phyloP scores from a whole-genome alignment of 129 eudicot genomes.

The Solidago caesia region DNA sequence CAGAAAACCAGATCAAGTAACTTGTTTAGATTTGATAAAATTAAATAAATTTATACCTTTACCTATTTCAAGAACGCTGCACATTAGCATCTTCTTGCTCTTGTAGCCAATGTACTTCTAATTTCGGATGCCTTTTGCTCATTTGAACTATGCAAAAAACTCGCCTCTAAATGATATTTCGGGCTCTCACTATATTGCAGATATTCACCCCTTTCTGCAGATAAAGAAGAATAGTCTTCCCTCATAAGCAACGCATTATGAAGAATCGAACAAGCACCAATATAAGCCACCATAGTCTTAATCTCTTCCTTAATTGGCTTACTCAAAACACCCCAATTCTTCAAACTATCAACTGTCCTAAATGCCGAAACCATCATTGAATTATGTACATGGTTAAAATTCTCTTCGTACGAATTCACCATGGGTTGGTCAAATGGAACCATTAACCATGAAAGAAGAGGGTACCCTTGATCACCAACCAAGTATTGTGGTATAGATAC shows the following conservation, averaged over 20 bases:
- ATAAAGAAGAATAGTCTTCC: constrained; percentile 74
- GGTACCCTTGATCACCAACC: constrained; percentile 53
- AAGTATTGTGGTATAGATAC: constrained; percentile 69
- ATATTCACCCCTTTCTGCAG: constrained; percentile 40
- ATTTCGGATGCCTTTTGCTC: constrained; percentile 44
- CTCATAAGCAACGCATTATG: constrained; percentile 74
- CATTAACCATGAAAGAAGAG: constrained; percentile 70
- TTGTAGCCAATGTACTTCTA: constrained; percentile 67
- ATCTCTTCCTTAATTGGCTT: constrained; percentile 50
- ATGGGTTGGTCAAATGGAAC: constrained; percentile 55
- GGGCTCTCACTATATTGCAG: constrained; percentile 2
- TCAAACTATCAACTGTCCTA: constrained; percentile 72
- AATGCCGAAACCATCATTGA: constrained; percentile 38
- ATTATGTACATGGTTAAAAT: constrained; percentile 40
- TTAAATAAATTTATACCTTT: background rate
- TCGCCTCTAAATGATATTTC: constrained; percentile 2
- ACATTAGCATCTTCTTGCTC: constrained; percentile 40
- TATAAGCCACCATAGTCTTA: constrained; percentile 65
- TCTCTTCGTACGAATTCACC: constrained; percentile 46
- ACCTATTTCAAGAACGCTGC: constrained; percentile 15
- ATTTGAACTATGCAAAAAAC: constrained; percentile 26
- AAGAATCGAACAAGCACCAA: constrained; percentile 87
- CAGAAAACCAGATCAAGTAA: background rate
- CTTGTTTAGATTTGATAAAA: background rate
- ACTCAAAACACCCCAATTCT: constrained; percentile 76